A percentile compares a stretch with the other conserved stretches of the same genome.
These are phyloP conservation scores for Asterophora lycoperdoides DNA, from an alignment of 768 basidiomycete genomes.

Conservation along the genomic window DNA sequence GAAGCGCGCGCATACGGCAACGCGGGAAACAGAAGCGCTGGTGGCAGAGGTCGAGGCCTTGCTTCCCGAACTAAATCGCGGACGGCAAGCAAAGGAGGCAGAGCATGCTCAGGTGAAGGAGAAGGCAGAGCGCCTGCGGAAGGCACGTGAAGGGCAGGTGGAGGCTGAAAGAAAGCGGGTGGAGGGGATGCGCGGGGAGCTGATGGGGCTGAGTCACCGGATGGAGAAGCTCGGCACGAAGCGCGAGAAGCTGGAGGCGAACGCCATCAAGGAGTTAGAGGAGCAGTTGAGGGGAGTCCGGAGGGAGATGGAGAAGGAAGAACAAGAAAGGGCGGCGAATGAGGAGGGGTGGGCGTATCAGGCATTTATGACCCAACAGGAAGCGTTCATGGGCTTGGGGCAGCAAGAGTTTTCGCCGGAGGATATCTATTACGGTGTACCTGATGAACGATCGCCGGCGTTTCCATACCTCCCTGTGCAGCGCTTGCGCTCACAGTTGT, in stretches of 20 bases:
- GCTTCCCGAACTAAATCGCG: slow-evolving; percentile 37
- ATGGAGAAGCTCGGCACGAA: slow-evolving; percentile 65
- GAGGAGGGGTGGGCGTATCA: slow-evolving; percentile 16
- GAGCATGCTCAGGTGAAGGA: slow-evolving; percentile 40
- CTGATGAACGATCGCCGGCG: slow-evolving; percentile 19
- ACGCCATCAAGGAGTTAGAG: slow-evolving; percentile 62
- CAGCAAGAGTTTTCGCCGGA: slow-evolving; percentile 15
- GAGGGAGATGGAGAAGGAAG: slow-evolving; percentile 51
- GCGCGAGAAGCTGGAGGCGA: slow-evolving; percentile 61
- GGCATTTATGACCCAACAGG: slow-evolving; percentile 10
- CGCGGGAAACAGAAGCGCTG: slow-evolving; percentile 39
- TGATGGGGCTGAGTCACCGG: slow-evolving; percentile 49
- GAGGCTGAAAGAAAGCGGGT: slow-evolving; percentile 46
- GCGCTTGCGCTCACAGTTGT: slow-evolving; percentile 14
- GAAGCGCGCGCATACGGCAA: slow-evolving; percentile 67
- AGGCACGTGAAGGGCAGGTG: slow-evolving; percentile 42
- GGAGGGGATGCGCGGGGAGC: slow-evolving; percentile 56
- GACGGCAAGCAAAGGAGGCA: slow-evolving; percentile 38
- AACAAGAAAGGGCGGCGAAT: slow-evolving; percentile 20
- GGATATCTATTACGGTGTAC: slow-evolving; percentile 6
- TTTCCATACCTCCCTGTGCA: slow-evolving; percentile 17
- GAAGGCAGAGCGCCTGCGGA: slow-evolving; percentile 43
- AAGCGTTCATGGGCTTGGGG: not conserved
- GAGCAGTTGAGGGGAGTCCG: slow-evolving; percentile 57
- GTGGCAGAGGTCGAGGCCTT: slow-evolving; percentile 44